Base-by-base conservation (phyloP, 441 rosid genomes). In the Syzygium syzygioides region DNA sequence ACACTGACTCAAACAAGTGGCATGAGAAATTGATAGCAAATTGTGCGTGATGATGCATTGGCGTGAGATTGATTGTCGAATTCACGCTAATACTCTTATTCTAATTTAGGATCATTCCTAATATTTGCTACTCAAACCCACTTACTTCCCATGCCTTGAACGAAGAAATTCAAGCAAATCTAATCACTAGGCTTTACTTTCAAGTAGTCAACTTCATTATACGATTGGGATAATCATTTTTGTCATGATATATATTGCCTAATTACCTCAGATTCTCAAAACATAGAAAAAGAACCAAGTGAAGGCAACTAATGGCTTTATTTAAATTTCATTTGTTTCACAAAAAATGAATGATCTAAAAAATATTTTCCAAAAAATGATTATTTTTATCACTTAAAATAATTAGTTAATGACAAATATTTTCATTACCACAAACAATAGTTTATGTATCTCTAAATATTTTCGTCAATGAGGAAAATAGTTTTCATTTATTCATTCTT, bases 301-400 rank as follows among this genome's bases (percentile, higher is more conserved):
- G 41, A 30, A 30, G 19, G 23, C 76, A 66, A 66, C 13, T 19
- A 5, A 17, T 17, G 23, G 5, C 9, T 32, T 30, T 66, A 8
- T 7, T 30, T 30, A 17, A 30, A 18, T 5, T 30, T 1, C 13
- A 1, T 17, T 64, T 64, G 5, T 64, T 64, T 15, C 9, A 3
- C 8, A 17, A 34, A 64, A 30, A 64, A 17, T 15, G 30, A 18
- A 64, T 64, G 23, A 34, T 15, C 32, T 64, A 1, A 4, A 30
- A 30, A 30, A 64, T 64, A 4, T 64, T 64, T 17, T 32, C 3
- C 9, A 4, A 64, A 30, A 64, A 64, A 7, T 64, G 23, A 64
- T 1, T 8, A 1, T 3, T 55, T 10, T 26, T 12, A 20, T 59
- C 2, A 0, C 14, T 34, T 5, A 34, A 68, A 34, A 5, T 19